A percentile compares a stretch with the other conserved stretches of the same genome.
phyloP scores from a whole-genome alignment of 805 yeast genomes.

The Ogataea sp. region DNA sequence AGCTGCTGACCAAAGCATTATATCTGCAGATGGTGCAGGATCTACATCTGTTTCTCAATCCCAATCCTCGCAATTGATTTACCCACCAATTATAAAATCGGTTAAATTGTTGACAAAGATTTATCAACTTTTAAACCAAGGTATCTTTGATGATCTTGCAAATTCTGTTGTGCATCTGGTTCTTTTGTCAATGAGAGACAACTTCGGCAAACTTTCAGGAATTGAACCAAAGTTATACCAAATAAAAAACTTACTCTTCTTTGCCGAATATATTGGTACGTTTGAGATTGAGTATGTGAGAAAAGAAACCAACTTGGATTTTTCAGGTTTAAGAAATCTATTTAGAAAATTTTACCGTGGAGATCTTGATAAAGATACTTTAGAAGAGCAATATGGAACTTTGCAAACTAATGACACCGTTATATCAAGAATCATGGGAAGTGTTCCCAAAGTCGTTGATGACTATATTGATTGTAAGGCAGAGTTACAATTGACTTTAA shows the following conservation, averaged over 20 bases:
- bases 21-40: constrained; percentile 8
- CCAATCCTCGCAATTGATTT: constrained; percentile 21
- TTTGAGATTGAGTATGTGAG: constrained; percentile 76
- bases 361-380: constrained; percentile 10
- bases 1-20: constrained; percentile 2
- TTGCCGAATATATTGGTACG: constrained; percentile 58
- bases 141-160: constrained; percentile 82
- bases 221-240: constrained; percentile 58
- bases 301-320: constrained; percentile 70
- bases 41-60: constrained; percentile 1
- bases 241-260: constrained; percentile 60
- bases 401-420: constrained; percentile 6
- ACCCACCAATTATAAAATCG: constrained; percentile 67
- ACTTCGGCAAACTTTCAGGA: constrained; percentile 42
- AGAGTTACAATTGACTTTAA: constrained; percentile 68
- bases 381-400: constrained; percentile 13
- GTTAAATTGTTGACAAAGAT: constrained; percentile 65
- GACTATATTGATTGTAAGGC: constrained; percentile 70
- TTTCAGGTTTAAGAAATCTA: constrained; percentile 58
- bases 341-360: constrained; percentile 27
- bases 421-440: constrained; percentile 31
- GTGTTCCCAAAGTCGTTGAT: constrained; percentile 73
- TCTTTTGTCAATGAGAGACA: constrained; percentile 50
- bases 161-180: constrained; percentile 80
- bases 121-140: constrained; percentile 69